Conservation (phyloP, 2,329 filamentous ascomycete genomes). For the Colletotrichum costaricense region DNA sequence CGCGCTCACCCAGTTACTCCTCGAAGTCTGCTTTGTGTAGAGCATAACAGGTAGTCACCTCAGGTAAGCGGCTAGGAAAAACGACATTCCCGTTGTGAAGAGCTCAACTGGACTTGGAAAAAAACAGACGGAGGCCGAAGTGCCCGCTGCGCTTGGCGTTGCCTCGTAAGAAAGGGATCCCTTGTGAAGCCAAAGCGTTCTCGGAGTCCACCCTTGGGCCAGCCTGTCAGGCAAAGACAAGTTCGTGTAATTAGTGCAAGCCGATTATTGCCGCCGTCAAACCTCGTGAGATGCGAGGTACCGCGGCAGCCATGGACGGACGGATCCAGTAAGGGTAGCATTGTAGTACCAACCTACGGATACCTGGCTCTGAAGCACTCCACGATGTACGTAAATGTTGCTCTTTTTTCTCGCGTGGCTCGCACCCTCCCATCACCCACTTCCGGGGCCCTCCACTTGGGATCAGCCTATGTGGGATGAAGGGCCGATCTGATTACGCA, state of each 20-base stretch:
- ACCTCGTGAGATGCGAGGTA: background rate
- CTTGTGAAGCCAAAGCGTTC: background rate
- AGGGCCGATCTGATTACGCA: conserved; percentile 27
- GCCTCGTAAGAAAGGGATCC: conserved; percentile 6
- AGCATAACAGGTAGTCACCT: background rate
- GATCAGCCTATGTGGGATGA: conserved; percentile 15
- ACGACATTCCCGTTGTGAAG: background rate
- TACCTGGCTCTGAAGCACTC: background rate
- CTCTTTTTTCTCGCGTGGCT: background rate
- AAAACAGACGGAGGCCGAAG: conserved; percentile 6
- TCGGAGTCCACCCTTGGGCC: background rate
- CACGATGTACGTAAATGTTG: background rate
- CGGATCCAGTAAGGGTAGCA: background rate
- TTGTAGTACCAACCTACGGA: too few species aligned
- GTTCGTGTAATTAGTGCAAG: background rate
- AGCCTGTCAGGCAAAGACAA: background rate
- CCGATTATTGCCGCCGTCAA: conserved; percentile 17
- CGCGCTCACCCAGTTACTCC: too few species aligned
- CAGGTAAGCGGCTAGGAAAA: background rate
- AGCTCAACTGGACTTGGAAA: background rate
- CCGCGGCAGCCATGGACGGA: background rate
- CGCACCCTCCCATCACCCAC: conserved; percentile 2
- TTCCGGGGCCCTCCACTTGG: conserved; percentile 18
- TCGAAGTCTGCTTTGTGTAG: too few species aligned
- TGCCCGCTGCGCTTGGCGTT: background rate